Evolutionary conservation across 306 rosid genomes (phyloP).

Genomic region (Argentina anserina): DNA sequence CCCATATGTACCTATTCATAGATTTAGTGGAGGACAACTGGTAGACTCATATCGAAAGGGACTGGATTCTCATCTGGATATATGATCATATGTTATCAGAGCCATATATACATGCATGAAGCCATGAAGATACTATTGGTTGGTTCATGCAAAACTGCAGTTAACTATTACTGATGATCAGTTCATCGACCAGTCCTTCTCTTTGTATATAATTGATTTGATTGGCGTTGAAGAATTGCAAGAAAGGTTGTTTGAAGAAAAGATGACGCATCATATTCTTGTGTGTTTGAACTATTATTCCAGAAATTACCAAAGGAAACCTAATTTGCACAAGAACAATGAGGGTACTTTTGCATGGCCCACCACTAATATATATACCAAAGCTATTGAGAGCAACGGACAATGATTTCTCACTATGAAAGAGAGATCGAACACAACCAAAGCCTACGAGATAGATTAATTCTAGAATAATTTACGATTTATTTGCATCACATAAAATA

Average conservation of each 20-base stretch:
- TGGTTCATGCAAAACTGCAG: constrained; percentile 1
- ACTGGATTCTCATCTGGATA: not conserved
- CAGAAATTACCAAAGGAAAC: constrained; percentile 4
- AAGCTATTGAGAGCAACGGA: not conserved
- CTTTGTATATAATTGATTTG: not conserved
- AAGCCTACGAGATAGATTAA: not conserved
- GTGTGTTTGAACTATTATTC: not conserved
- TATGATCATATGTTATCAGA: not conserved
- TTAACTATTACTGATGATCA: not conserved
- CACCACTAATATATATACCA: not conserved
- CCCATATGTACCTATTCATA: not conserved
- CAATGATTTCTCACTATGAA: not conserved
- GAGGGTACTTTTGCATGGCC: not conserved
- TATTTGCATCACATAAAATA: not conserved
- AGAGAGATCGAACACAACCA: not conserved
- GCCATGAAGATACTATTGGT: not conserved
- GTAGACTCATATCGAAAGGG: not conserved
- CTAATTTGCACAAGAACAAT: not conserved
- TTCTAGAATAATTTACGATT: not conserved
- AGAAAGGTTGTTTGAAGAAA: not conserved
- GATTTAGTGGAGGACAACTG: not conserved
- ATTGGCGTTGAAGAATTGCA: constrained; percentile 4
- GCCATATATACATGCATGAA: not conserved
- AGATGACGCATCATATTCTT: not conserved
- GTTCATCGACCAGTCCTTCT: not conserved